Evolutionary conservation across 768 basidiomycete species (phyloP).

Genomic region (Amanita inopinata): DNA sequence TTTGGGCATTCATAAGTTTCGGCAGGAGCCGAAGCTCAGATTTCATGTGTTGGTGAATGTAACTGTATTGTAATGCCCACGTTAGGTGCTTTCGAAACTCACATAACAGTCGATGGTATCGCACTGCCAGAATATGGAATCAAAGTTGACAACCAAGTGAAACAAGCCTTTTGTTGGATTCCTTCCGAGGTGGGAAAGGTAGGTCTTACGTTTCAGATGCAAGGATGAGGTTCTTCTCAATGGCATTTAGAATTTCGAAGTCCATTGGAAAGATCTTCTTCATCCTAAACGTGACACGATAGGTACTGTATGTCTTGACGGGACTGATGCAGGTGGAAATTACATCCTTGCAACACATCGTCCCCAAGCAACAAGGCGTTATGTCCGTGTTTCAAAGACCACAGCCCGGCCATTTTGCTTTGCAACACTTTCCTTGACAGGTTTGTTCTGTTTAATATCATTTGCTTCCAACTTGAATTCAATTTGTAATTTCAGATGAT

Average conservation of each 20-base stretch:
- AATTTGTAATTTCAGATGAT: background rate
- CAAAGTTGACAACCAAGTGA: conserved; percentile 1
- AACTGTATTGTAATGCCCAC: background rate
- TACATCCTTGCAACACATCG: background rate
- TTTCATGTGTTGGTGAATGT: too few species aligned
- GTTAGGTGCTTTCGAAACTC: too few species aligned
- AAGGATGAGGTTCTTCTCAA: too few species aligned
- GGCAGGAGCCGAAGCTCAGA: too few species aligned
- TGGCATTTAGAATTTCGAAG: background rate
- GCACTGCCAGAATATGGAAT: background rate
- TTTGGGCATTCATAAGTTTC: too few species aligned
- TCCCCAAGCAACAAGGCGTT: background rate
- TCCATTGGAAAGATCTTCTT: background rate
- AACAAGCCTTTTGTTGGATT: conserved; percentile 11
- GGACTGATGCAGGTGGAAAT: background rate
- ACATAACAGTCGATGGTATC: too few species aligned
- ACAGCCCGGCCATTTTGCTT: background rate
- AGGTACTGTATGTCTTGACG: background rate
- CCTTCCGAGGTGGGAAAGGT: conserved; percentile 10
- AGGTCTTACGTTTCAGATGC: too few species aligned
- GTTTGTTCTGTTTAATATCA: background rate
- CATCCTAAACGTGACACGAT: background rate
- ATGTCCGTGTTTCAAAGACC: background rate
- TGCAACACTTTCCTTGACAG: background rate
- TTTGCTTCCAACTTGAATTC: background rate